These are phyloP conservation scores for Globisporangium splendens DNA, from an alignment of 352 stramenopile genomes.

Conservation along the genomic window DNA sequence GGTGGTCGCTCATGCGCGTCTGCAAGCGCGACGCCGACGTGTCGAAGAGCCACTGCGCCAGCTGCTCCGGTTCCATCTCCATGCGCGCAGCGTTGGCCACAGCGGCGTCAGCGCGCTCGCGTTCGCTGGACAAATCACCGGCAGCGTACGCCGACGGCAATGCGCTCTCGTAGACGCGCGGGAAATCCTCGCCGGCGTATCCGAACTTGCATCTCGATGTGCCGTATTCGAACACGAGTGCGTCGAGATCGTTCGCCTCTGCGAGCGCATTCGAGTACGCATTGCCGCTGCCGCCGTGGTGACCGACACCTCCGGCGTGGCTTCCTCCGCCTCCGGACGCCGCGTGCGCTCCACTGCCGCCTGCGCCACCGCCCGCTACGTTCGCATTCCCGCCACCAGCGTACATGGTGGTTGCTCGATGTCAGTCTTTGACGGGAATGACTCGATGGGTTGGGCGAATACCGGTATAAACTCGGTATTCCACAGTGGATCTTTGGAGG, in stretches of 20 bases:
- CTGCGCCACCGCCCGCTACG: neutral
- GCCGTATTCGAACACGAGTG: conserved; percentile 79
- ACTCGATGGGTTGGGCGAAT: no score
- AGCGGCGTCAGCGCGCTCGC: conserved; percentile 9
- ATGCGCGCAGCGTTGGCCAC: conserved; percentile 32
- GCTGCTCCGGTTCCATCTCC: conserved; percentile 49
- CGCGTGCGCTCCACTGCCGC: neutral
- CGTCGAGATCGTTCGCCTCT: conserved; percentile 72
- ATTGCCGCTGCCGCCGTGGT: neutral
- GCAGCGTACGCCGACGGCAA: conserved; percentile 15
- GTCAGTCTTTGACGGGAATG: neutral
- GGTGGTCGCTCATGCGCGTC: conserved; percentile 58
- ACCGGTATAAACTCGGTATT: conserved; percentile 3
- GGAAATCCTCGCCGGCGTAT: conserved; percentile 87
- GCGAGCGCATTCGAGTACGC: conserved; percentile 45
- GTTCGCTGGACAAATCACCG: conserved; percentile 17
- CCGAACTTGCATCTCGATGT: conserved; percentile 75
- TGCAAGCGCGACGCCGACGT: conserved; percentile 36
- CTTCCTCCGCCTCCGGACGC: neutral
- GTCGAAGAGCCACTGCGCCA: conserved; percentile 75
- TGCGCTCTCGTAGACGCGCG: conserved; percentile 61
- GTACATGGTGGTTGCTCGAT: conserved; percentile 5
- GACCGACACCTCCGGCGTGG: neutral
- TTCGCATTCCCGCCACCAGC: conserved; percentile 15
- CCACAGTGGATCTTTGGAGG: no score